Evolutionary conservation across 305 asterid species (phyloP), one percentile per base, ranked within the genome.

Genomic region (Fraxinus sp.): DNA sequence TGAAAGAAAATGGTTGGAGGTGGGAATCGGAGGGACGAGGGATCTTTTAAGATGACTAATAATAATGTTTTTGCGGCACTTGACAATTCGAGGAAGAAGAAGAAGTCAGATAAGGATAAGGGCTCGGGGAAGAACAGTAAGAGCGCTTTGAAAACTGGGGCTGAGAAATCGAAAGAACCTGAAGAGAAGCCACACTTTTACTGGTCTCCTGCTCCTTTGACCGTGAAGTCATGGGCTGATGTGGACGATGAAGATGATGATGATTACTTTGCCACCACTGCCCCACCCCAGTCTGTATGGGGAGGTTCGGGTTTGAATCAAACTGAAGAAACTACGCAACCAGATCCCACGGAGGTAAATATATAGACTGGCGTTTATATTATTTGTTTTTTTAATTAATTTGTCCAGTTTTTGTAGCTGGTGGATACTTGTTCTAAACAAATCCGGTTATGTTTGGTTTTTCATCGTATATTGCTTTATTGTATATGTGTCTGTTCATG

Each of bases 241-340:
- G 97, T 94, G 82, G 99, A 94, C 68, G 99, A 95, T 22, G 99
- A 94, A 84, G 98, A 94, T 49, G 99, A 94, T 55, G 99, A 95
- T 81, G 97, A 93, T 86, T 95, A 95, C 87, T 95, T 89, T 32
- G 97, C 97, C 36, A 95, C 97, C 57, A 90, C 93, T n/a, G 97
- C 97, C 70, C 98, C 98, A 16, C 99, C 98, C 18, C 92, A 85
- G 89, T 90, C 93, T 7, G 83, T 91, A 79, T 95, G 97, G 97
- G 91, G 81, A 16, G 85, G 84, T 33, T 89, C 89, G 14, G 87
- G 86, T 74, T 78, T 41, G 44, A 79, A 78, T 59, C 85, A 82
- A 82, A 81, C 55, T 0, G 89, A 85, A 44, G 87, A 86, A 49
- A 49, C 62, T 83, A 57, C 78, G 0, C 82, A 78, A 85, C 78